Evolutionary conservation across 2,329 filamentous ascomycete genomes (phyloP).

Genomic region (Fusarium sp.): DNA sequence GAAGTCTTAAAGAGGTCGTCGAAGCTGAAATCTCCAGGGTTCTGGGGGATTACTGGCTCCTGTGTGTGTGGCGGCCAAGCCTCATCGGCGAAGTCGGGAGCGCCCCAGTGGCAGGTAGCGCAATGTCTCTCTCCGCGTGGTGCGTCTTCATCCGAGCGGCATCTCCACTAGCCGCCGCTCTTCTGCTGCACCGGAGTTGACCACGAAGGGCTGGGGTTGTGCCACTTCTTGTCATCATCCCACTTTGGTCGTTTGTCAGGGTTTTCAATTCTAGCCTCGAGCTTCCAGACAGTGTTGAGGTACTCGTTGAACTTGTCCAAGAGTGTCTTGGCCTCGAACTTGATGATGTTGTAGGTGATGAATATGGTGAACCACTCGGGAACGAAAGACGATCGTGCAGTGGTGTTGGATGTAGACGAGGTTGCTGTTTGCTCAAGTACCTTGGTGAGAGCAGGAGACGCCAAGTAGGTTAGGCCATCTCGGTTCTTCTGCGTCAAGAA

Average conservation of each 20-base stretch:
- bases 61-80: no score
- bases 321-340: conserved; percentile 13
- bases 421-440: no score
- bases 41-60: no score
- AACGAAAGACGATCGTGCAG: conserved; percentile 1
- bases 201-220: conserved; percentile 34
- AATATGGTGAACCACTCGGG: conserved; percentile 43
- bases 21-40: conserved; percentile 18
- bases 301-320: conserved; percentile 38
- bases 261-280: conserved; percentile 30
- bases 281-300: conserved; percentile 32
- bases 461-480: background rate
- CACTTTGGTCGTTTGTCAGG: conserved; percentile 17
- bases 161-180: conserved; percentile 50
- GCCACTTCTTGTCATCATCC: conserved; percentile 41
- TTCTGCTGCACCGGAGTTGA: conserved; percentile 32
- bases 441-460: no score
- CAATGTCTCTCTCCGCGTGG: conserved; percentile 37
- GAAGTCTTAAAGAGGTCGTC: conserved; percentile 23
- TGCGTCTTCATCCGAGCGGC: conserved; percentile 41
- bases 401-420: no score
- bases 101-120: conserved; percentile 23
- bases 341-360: conserved; percentile 23
- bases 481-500: conserved; percentile 22
- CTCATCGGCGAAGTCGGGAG: background rate